These are phyloP conservation scores for Metschnikowia gruessii DNA, from an alignment of 805 yeast species.

Conservation along the genomic window DNA sequence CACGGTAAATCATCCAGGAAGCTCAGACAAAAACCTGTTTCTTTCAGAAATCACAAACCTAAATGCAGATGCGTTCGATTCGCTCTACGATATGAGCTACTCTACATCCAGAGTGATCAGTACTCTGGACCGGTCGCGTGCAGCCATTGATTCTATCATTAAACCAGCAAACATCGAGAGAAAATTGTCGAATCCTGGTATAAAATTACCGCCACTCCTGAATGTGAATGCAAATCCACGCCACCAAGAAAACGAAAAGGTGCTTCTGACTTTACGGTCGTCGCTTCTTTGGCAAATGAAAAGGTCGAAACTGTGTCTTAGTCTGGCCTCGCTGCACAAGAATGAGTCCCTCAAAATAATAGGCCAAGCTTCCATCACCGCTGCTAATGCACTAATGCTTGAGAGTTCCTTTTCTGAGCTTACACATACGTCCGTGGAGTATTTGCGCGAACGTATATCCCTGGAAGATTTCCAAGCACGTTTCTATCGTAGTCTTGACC, in stretches of 20 bases:
- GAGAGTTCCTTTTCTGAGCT: slow-evolving; percentile 60
- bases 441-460: slow-evolving; percentile 45
- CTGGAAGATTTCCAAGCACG: slow-evolving; percentile 41
- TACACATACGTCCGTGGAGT: slow-evolving; percentile 52
- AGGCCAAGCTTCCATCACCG: slow-evolving; percentile 54
- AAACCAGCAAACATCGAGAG: slow-evolving; percentile 29
- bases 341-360: slow-evolving; percentile 44
- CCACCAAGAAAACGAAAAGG: slow-evolving; percentile 11
- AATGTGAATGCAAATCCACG: slow-evolving; percentile 2
- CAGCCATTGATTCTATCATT: slow-evolving; percentile 48
- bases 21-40: slow-evolving; percentile 18
- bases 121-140: slow-evolving; percentile 39
- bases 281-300: slow-evolving; percentile 39
- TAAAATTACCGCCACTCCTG: slow-evolving; percentile 15
- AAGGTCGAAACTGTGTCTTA: slow-evolving; percentile 60
- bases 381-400: slow-evolving; percentile 58
- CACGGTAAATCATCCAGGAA: neutral
- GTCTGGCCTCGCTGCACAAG: slow-evolving; percentile 34
- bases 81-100: slow-evolving; percentile 34
- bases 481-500: slow-evolving; percentile 48
- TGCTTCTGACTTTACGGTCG: slow-evolving; percentile 9
- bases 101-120: slow-evolving; percentile 29
- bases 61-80: slow-evolving; percentile 35
- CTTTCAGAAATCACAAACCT: slow-evolving; percentile 36
- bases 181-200: slow-evolving; percentile 5